Evolutionary conservation across 1,284 basidiomycete species (phyloP).

Genomic region (Tylopilus sp.): DNA sequence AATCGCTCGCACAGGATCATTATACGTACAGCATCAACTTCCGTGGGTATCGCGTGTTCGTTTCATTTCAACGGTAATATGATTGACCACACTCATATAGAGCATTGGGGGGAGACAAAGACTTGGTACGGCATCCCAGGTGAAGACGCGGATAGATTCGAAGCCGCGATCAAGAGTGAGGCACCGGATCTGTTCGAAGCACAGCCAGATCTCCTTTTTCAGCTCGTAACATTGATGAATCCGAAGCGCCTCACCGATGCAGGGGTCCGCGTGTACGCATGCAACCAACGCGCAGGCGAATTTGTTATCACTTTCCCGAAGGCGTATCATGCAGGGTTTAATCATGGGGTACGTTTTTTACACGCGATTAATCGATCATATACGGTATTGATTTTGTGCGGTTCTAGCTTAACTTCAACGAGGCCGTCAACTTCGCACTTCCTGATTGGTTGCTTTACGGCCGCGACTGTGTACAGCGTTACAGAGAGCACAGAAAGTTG

Average conservation of each 20-base stretch:
- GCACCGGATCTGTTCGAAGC: conserved; percentile 99
- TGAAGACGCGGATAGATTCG: conserved; percentile 91
- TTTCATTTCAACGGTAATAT: conserved; percentile 16
- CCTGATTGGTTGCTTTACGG: conserved; percentile 93
- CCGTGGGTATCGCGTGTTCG: conserved; percentile 54
- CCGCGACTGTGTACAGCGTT: conserved; percentile 82
- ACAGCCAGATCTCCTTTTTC: conserved; percentile 95
- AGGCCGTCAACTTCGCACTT: conserved; percentile 98
- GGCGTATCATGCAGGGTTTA: conserved; percentile 98
- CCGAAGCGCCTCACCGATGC: conserved; percentile 83
- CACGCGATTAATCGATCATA: conserved; percentile 24
- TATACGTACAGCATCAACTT: conserved; percentile 96
- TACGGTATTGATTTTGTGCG: conserved; percentile 24
- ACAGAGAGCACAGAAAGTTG: conserved; percentile 85
- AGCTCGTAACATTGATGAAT: conserved; percentile 98
- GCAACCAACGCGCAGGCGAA: conserved; percentile 96
- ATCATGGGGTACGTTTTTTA: conserved; percentile 79
- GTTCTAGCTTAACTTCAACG: conserved; percentile 90
- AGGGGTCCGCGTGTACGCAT: conserved; percentile 91
- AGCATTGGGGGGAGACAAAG: conserved; percentile 99
- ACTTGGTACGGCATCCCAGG: conserved; percentile 99
- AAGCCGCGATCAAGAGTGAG: conserved; percentile 91
- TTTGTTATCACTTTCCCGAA: conserved; percentile 98
- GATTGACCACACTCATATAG: conserved; percentile 43
- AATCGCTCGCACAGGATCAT: conserved; percentile 66